Conservation (phyloP, 371 early-diverging fungal species). For the Rhizopus stolonifer region DNA sequence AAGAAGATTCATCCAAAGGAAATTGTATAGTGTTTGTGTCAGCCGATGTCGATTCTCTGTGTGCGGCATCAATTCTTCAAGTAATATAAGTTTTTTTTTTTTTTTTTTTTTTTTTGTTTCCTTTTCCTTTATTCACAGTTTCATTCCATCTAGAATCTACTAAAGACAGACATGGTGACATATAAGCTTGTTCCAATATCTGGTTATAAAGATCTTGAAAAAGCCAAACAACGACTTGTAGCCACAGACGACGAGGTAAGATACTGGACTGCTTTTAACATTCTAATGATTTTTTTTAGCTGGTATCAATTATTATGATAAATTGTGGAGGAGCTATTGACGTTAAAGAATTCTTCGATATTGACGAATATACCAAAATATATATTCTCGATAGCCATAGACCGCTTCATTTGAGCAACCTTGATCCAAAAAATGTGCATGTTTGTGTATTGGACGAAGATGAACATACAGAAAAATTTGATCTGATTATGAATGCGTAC, state of each 20-base stretch:
- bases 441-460: constrained; percentile 80
- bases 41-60: constrained; percentile 84
- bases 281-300: constrained; percentile 45
- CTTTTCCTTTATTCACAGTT: neutral
- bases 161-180: constrained; percentile 73
- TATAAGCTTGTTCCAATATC: constrained; percentile 80
- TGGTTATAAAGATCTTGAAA: constrained; percentile 65
- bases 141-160: constrained; percentile 41
- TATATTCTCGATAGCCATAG: constrained; percentile 87
- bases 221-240: constrained; percentile 54
- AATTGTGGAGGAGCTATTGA: constrained; percentile 88
- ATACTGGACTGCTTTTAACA: too few species aligned
- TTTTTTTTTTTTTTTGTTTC: constrained; percentile 2
- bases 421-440: constrained; percentile 62
- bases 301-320: constrained; percentile 77
- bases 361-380: constrained; percentile 56
- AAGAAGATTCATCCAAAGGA: constrained; percentile 38
- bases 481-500: constrained; percentile 65
- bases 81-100: constrained; percentile 32
- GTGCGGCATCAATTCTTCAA: constrained; percentile 80
- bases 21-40: constrained; percentile 74
- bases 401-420: constrained; percentile 79
- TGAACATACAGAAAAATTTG: constrained; percentile 63
- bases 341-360: constrained; percentile 61
- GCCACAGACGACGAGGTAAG: constrained; percentile 32